Evolutionary conservation across 73 alveolate species (phyloP).

Genomic region (Paramecium bursaria): DNA sequence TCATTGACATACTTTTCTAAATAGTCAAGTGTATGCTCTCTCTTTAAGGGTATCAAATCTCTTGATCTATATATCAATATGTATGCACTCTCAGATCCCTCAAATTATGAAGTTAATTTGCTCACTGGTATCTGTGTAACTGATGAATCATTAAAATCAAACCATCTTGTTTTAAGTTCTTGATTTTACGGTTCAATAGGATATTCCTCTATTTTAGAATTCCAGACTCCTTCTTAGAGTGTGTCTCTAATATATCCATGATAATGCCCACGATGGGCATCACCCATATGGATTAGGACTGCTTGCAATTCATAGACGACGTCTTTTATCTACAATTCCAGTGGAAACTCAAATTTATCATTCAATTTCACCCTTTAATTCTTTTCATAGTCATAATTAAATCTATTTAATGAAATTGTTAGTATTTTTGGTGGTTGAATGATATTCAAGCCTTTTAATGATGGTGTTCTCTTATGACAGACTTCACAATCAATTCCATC

Average conservation of each 20-base stretch:
- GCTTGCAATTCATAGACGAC: slow-evolving; percentile 90
- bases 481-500: slow-evolving; percentile 93
- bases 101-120: slow-evolving; percentile 85
- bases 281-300: slow-evolving; percentile 96
- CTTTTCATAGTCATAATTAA: slow-evolving; percentile 90
- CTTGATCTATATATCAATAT: slow-evolving; percentile 88
- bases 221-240: slow-evolving; percentile 95
- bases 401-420: slow-evolving; percentile 90
- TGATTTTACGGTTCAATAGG: slow-evolving; percentile 88
- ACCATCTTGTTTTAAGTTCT: slow-evolving; percentile 91
- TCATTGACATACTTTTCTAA: slow-evolving; percentile 72
- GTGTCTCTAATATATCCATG: slow-evolving; percentile 95
- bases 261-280: slow-evolving; percentile 97
- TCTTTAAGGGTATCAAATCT: slow-evolving; percentile 26
- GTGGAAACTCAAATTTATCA: slow-evolving; percentile 91
- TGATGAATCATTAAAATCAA: slow-evolving; percentile 93
- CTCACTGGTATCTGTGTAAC: slow-evolving; percentile 91
- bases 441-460: slow-evolving; percentile 88
- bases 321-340: slow-evolving; percentile 92
- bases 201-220: slow-evolving; percentile 78
- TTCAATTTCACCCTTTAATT: slow-evolving; percentile 92
- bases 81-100: slow-evolving; percentile 92
- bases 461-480: slow-evolving; percentile 87
- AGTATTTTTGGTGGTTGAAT: slow-evolving; percentile 89
- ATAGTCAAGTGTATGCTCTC: slow-evolving; percentile 84